These are phyloP conservation scores for Ceratocystis cubensis DNA, from an alignment of 2,329 filamentous ascomycete genomes.

Conservation along the genomic window DNA sequence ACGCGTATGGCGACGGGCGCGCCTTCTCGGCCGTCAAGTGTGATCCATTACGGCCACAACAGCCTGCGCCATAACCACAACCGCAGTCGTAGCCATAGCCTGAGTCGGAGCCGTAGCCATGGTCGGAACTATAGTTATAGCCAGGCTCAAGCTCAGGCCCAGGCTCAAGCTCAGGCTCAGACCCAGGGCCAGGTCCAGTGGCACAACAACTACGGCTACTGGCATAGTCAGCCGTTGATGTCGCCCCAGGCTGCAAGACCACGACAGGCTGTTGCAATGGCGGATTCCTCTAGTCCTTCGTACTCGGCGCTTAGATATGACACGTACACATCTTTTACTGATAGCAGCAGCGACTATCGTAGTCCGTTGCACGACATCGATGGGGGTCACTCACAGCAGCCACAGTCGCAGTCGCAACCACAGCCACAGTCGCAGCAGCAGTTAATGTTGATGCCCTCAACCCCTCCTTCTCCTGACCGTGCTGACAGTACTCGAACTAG, in stretches of 20 bases:
- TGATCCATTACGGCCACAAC: constrained; percentile 2
- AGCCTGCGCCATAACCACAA: background rate
- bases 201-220: no score
- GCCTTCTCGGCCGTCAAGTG: constrained; percentile 12
- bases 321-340: background rate
- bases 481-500: background rate
- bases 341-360: background rate
- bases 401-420: background rate
- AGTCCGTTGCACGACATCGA: background rate
- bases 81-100: no score
- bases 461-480: background rate
- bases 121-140: no score
- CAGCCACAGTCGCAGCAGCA: background rate
- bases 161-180: no score
- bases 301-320: background rate
- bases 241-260: background rate
- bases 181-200: no score
- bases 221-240: background rate
- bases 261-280: background rate
- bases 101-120: no score
- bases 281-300: background rate
- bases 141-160: no score
- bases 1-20: background rate
- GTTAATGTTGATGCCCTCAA: background rate
- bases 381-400: background rate